Conservation (phyloP, 169 alveolate genomes). For the Babesia bovis region DNA sequence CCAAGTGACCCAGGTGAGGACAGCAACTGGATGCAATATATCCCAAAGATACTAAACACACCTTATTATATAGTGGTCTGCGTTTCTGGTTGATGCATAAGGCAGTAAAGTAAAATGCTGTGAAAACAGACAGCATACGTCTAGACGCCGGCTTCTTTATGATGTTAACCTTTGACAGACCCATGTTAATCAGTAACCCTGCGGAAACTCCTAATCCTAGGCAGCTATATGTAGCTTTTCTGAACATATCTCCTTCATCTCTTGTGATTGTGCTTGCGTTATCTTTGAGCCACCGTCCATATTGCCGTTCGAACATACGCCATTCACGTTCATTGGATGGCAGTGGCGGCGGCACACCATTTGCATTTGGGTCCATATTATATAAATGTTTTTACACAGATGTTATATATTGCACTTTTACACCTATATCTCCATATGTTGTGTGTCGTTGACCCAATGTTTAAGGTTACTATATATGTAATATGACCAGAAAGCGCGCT, state of each 20-base stretch:
- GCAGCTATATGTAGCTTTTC: constrained; percentile 35
- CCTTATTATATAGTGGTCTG: constrained; percentile 25
- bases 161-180: background rate
- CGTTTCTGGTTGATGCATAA: constrained; percentile 26
- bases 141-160: constrained; percentile 1
- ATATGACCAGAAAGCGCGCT: constrained; percentile 12
- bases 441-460: too few species aligned
- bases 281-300: constrained; percentile 43
- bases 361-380: too few species aligned
- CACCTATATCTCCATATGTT: background rate
- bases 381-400: too few species aligned
- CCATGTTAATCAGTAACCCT: background rate
- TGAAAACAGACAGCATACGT: constrained; percentile 19
- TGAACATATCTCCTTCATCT: constrained; percentile 44
- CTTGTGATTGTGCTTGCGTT: constrained; percentile 22
- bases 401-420: background rate
- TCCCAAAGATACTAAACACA: background rate
- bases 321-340: constrained; percentile 45
- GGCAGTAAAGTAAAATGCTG: constrained; percentile 29
- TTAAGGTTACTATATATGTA: background rate
- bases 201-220: constrained; percentile 21
- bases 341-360: background rate
- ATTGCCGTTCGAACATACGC: constrained; percentile 50
- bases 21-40: constrained; percentile 11
- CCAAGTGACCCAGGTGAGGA: constrained; percentile 35